Base-by-base conservation (phyloP, 2,329 filamentous ascomycete genomes). In the Beauveria sp. region DNA sequence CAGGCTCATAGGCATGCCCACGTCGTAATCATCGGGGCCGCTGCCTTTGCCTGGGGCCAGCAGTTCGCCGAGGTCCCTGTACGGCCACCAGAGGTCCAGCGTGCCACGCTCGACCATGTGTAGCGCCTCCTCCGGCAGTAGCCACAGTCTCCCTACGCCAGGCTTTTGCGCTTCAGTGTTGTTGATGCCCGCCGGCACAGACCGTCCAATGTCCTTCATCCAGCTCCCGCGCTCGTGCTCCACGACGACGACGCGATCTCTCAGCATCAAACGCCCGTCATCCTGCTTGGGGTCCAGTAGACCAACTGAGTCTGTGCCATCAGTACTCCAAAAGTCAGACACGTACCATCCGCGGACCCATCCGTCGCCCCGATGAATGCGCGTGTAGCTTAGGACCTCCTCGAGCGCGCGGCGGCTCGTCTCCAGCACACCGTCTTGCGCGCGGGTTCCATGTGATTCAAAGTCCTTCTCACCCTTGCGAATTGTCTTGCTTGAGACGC, bases 391-490 rank as follows among this genome's bases (percentile, higher is more conserved):
- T 60, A 98, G 81, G 2, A 93, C 93, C 67, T 91, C 87, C 74
- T 96, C 90, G 89, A 99, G 95, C 22, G 93, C 93, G 67, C 83
- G 81, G 60, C 93, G 86, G 64, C 91, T 96, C 52, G 89, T 84
- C 69, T 91, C 88, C 57, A 99, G 86, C 9, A 88, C 84, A 61
- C 83, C 81, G 66, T 88, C 86, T 74, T 99, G 95, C 38, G 90
- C 85, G 38, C 85, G 83, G 2, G 95, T 98, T 53, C 90, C 90
- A 75, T 98, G 92, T 30, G 90, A 87, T 76, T 98, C 95, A 73
- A 97, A 99, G 77, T 99, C 95, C 74, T 99, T 99, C 73, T 96
- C 92, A 63, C 95, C 95, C 65, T 92, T 91, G 66, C 93, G 92
- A 42, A 96, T 91, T 12, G 93, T 82, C 67, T 86, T 85, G 56